Base-by-base conservation (phyloP, 345 rosid species). In the Mercurialis annua region DNA sequence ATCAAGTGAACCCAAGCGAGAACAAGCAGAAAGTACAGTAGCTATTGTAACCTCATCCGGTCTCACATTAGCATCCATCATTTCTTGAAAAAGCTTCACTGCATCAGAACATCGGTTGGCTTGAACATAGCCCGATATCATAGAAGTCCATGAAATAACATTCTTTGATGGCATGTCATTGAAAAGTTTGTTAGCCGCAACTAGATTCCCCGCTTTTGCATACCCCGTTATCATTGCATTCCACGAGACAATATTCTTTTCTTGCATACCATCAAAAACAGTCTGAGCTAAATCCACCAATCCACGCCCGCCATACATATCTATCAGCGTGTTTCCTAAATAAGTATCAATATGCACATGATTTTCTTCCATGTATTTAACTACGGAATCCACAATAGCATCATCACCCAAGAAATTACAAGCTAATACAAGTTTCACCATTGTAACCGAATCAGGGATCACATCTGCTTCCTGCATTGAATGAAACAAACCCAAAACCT, bases 281-380 rank as follows among this genome's bases (percentile, higher is more conserved):
- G 66, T 27, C 43, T 73, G 69, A 6, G 88, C 85, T 49, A 74
- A 81, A 62, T 76, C 73, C 67, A 76, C 80, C 24, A 50, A 71
- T 52, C 91, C 86, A 59, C 84, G 82, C 67, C 68, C 67, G 4
- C 88, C 90, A 64, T 80, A 86, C 79, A 84, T 71, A 70, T 84
- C 87, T 21, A 88, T 81, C 66, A 88, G 67, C 8, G 88, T 77
- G 69, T 81, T 88, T 5, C 95, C 90, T 67, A 84, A 65, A 66
- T 80, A 86, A 74, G 86, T 82, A 80, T 88, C 88, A 48, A 78
- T n/a, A n/a, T 51, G 50, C 20, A 88, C 72, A 58, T 59, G 36
- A 26, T 84, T 73, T 29, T 78, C 71, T 62, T 76, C 72, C 16
- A 86, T 73, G 49, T 83, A 86, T 59, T 77, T 68, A 34, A 79